phyloP scores from a whole-genome alignment of 768 basidiomycete genomes.

The Termitomyces bulborhizus region DNA sequence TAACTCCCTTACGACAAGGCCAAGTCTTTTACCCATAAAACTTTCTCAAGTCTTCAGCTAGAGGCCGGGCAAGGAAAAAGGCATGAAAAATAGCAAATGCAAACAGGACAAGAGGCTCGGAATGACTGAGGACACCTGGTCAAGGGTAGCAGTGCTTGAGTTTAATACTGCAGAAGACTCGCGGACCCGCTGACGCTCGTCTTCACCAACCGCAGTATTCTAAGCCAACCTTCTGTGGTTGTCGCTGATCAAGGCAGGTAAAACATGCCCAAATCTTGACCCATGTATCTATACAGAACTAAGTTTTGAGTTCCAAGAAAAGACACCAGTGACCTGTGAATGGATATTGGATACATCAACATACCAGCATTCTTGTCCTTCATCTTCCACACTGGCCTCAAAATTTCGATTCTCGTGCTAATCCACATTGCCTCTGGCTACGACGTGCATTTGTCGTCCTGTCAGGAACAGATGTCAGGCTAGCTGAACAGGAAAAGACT shows the following conservation, averaged over 20 bases:
- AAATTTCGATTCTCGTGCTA: too few relatives aligned
- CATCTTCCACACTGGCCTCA: background rate
- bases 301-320: background rate
- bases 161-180: background rate
- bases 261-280: background rate
- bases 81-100: too few relatives aligned
- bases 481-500: background rate
- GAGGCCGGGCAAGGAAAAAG: background rate
- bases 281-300: background rate
- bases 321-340: background rate
- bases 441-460: background rate
- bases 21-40: background rate
- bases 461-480: background rate
- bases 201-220: background rate
- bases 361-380: background rate
- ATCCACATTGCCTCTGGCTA: background rate
- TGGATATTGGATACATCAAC: background rate
- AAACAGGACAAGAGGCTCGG: too few relatives aligned
- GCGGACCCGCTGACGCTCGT: background rate
- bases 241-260: too few relatives aligned
- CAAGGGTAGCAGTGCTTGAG: too few relatives aligned
- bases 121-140: too few relatives aligned
- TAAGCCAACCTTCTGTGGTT: background rate
- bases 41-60: background rate
- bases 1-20: too few relatives aligned